Base-by-base conservation (phyloP, 352 stramenopile species). In the Globisporangium alternatum region DNA sequence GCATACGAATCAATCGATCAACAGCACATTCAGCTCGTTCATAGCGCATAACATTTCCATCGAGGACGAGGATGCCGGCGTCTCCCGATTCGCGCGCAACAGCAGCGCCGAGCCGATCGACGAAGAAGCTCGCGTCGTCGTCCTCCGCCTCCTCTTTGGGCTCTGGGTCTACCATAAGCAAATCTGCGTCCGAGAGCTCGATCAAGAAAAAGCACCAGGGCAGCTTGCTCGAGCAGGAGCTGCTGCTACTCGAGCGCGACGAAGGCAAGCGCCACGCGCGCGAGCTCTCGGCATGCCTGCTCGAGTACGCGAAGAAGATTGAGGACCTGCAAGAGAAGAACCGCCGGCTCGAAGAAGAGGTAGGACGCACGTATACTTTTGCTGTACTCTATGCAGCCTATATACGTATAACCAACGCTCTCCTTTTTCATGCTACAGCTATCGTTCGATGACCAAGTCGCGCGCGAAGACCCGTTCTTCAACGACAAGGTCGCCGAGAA, bases 251-350 rank as follows among this genome's bases (percentile, higher is more conserved):
- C 10, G 81, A 90, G 65, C 80, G 80, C 19, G 83, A 93, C 37
- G 82, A 91, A 41, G 83, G 82, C 57, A 89, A 88, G 58, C 82
- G 83, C 60, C 86, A 95, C 57, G 72, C 80, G n/a, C 74, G 76
- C 15, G 70, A 90, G 56, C 65, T 93, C 13, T 86, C 80, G 8
- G 68, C 77, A 28, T 90, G 76, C 52, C 59, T 95, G 31, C 72
- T 82, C 6, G 81, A 90, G 33, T 90, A 93, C 60, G 74, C 75
- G 28, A 91, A 90, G 68, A 88, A 91, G 59, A 86, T 95, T 22
- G 80, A 89, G 17, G 76, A 86, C 6, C 60, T 95, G 25, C 79
- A 92, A 37, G 79, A 81, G 65, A 92, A 90, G 62, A 95, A 95
- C 60, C 74, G 82, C 1, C 78, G 79, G 10, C 72, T 95, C 6